Evolutionary conservation across 75 land plant genomes (phyloP).

Genomic region (Isoetes taiwanensis): DNA sequence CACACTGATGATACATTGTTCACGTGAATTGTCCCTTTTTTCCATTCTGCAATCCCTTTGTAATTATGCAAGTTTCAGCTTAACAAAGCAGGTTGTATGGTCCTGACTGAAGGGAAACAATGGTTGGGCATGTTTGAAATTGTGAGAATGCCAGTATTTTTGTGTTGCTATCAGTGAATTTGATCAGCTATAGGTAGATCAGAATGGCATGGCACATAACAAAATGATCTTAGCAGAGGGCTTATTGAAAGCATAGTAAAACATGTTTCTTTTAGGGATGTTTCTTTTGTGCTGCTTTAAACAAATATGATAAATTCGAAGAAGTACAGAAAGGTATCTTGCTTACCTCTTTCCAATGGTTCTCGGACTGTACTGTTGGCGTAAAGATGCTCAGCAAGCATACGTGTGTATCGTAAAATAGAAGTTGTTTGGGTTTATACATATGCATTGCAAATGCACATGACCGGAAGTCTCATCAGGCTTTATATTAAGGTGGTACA

Average conservation of each 20-base stretch:
- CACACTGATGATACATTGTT: background rate
- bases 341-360: background rate
- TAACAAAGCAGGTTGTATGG: background rate
- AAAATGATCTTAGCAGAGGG: background rate
- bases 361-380: conserved; percentile 3
- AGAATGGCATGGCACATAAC: background rate
- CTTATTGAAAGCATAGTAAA: background rate
- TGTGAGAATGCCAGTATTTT: background rate
- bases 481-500: background rate
- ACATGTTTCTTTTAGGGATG: background rate
- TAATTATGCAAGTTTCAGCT: conserved; percentile 1
- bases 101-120: background rate
- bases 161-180: conserved; percentile 3
- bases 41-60: background rate
- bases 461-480: background rate
- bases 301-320: conserved; percentile 5
- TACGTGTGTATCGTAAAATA: background rate
- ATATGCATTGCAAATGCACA: background rate
- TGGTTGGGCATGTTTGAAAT: conserved; percentile 3
- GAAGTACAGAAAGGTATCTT: background rate
- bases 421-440: background rate
- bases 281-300: background rate
- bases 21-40: background rate
- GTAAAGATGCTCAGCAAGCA: background rate
- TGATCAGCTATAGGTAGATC: background rate